Base-by-base conservation (phyloP, 805 yeast genomes). In the Metschnikowia dekortorum region DNA sequence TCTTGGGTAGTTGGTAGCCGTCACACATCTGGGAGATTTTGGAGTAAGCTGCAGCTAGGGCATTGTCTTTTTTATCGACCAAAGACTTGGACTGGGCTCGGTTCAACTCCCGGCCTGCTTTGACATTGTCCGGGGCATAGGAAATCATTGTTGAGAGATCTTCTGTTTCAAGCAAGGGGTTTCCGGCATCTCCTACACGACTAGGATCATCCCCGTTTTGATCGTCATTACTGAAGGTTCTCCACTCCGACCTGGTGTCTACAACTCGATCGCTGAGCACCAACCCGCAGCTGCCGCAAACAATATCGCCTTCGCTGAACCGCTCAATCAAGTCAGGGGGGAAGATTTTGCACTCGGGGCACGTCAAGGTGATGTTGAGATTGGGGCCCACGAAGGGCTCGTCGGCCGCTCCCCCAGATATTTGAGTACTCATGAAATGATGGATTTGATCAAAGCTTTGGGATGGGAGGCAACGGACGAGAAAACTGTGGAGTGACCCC, bases 141-240 rank as follows among this genome's bases (percentile, higher is more conserved):
- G 96, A 87, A 53, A 94, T 95, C 75, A 91, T 84, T 4, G 99
- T 92, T 13, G 95, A 89, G 49, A 92, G 82, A 67, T 91, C 95
- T 60, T 87, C 92, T 22, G 95, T 87, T 63, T 91, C 97, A 58
- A 94, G 76, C 48, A 91, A 73, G 8, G 97, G 97, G 65, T 91
- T 92, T 14, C 90, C 84, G 5, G 97, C 97, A 65, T 91, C 98
- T 68, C 99, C 99, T 55, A 92, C 99, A 87, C 99, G 98, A 57
- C 94, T 85, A 4, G 99, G 99, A 67, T 92, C 99, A 67, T 90
- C 97, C 60, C 96, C 96, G 60, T 92, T 94, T 67, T 92, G 98
- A 68, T 92, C 99, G 67, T 92, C 99, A 65, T 94, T 94, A 52
- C 95, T 85, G 68, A 92, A 92, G 2, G 99, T 94, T 75, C 99